Conservation (phyloP, 2,329 filamentous ascomycete genomes). For the Teratosphaeria pseudoeucalypti region DNA sequence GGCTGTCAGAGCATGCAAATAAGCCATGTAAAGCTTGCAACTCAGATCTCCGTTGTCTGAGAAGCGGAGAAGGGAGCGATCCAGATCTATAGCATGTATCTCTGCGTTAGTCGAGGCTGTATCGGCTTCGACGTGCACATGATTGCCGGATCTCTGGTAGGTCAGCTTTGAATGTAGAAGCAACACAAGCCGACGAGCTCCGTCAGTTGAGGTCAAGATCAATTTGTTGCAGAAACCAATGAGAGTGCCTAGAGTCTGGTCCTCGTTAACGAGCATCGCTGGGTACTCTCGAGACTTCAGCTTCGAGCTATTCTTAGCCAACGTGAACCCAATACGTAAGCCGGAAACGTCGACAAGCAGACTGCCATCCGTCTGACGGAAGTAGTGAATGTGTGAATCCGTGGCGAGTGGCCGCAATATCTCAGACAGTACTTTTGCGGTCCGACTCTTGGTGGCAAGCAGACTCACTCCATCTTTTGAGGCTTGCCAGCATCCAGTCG, state of each 20-base stretch:
- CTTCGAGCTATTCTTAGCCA: slow-evolving; percentile 1
- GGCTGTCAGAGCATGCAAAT: slow-evolving; percentile 52
- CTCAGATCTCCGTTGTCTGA: slow-evolving; percentile 42
- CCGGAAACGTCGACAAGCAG: slow-evolving; percentile 13
- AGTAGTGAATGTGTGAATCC: slow-evolving; percentile 5
- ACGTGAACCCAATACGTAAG: slow-evolving; percentile 14
- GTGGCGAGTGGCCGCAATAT: slow-evolving; percentile 31
- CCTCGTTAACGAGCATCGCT: slow-evolving; percentile 28
- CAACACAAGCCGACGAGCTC: slow-evolving; percentile 40
- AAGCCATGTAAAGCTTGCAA: slow-evolving; percentile 28
- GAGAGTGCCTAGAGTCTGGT: slow-evolving; percentile 51
- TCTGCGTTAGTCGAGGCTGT: slow-evolving; percentile 12
- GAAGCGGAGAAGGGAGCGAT: slow-evolving; percentile 48
- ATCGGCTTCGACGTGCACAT: slow-evolving; percentile 33
- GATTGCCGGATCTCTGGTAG: slow-evolving; percentile 16
- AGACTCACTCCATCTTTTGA: slow-evolving; percentile 33
- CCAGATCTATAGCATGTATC: slow-evolving; percentile 43
- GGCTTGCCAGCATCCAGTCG: not conserved
- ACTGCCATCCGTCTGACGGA: not conserved
- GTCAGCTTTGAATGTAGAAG: slow-evolving; percentile 26
- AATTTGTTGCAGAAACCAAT: slow-evolving; percentile 52
- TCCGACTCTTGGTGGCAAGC: slow-evolving; percentile 4
- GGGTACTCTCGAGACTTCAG: slow-evolving; percentile 14
- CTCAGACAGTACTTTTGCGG: slow-evolving; percentile 40
- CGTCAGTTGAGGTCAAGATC: slow-evolving; percentile 31